A percentile compares a stretch with the other conserved stretches of the same genome.
Conservation (phyloP, 495 filamentous ascomycete species). For the Aspergillus bertholletiae region DNA sequence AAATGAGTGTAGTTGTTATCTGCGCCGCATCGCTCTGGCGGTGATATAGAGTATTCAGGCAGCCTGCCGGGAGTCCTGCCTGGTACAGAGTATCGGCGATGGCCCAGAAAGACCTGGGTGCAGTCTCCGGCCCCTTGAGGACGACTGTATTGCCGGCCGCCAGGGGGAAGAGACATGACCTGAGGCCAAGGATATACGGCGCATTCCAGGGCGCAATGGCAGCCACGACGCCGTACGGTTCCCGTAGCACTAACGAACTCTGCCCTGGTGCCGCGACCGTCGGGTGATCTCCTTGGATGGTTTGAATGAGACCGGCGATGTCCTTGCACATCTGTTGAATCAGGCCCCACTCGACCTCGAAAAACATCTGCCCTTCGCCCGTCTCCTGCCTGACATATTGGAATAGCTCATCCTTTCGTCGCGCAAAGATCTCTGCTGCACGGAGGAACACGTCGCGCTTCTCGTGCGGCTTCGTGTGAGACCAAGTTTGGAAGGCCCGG, state of each 20-base stretch:
- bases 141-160: slow-evolving; percentile 3
- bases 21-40: slow-evolving; percentile 35
- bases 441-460: slow-evolving; percentile 64
- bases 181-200: too few species aligned
- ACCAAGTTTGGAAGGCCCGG: slow-evolving; percentile 40
- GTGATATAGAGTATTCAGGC: slow-evolving; percentile 41
- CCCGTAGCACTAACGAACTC: too few species aligned
- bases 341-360: not conserved
- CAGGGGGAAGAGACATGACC: too few species aligned
- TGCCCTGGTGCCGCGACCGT: too few species aligned
- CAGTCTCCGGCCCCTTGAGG: slow-evolving; percentile 11
- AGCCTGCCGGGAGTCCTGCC: slow-evolving; percentile 57
- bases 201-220: too few species aligned
- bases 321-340: not conserved
- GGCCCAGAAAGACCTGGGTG: slow-evolving; percentile 4
- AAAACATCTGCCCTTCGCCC: too few species aligned
- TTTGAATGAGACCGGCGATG: too few species aligned
- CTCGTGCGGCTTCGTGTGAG: slow-evolving; percentile 44
- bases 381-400: too few species aligned
- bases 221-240: too few species aligned
- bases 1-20: slow-evolving; percentile 39
- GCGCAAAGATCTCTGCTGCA: slow-evolving; percentile 56
- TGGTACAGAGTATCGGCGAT: slow-evolving; percentile 56
- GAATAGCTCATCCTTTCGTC: too few species aligned
- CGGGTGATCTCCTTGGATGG: too few species aligned